These are phyloP conservation scores for Pontederia paniculata DNA, from an alignment of 176 grass and related monocot genomes.

Conservation along the genomic window DNA sequence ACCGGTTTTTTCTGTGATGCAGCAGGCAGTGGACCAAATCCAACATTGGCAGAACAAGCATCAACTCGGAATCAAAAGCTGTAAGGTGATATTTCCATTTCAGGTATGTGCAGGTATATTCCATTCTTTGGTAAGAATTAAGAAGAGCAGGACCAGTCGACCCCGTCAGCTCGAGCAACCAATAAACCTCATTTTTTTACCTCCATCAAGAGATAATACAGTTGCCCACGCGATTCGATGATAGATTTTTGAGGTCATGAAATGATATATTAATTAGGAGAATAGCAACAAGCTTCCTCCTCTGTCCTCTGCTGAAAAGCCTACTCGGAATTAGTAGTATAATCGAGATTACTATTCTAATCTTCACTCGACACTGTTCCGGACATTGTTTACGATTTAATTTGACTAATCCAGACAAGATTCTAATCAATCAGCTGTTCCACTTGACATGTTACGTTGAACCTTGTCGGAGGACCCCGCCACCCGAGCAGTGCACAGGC, in stretches of 20 bases:
- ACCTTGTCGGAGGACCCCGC: conserved; percentile 2
- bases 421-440: conserved; percentile 11
- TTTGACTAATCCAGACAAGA: neutral
- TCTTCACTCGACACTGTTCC: neutral
- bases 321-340: neutral
- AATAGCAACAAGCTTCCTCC: conserved; percentile 3
- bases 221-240: neutral
- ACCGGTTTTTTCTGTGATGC: conserved; percentile 23
- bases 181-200: conserved; percentile 1
- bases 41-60: neutral
- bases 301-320: neutral
- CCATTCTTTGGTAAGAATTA: neutral
- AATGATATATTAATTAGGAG: neutral
- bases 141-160: neutral
- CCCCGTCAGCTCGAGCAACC: neutral
- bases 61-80: neutral
- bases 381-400: neutral
- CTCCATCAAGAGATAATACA: no score
- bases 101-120: neutral
- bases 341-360: conserved; percentile 14
- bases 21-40: conserved; percentile 19
- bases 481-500: neutral
- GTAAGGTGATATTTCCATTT: neutral
- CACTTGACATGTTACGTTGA: neutral
- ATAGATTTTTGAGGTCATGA: neutral